A percentile compares a stretch with the other conserved stretches of the same genome.
Conservation (phyloP, 1,284 basidiomycete species). For the Ustilago nuda region DNA sequence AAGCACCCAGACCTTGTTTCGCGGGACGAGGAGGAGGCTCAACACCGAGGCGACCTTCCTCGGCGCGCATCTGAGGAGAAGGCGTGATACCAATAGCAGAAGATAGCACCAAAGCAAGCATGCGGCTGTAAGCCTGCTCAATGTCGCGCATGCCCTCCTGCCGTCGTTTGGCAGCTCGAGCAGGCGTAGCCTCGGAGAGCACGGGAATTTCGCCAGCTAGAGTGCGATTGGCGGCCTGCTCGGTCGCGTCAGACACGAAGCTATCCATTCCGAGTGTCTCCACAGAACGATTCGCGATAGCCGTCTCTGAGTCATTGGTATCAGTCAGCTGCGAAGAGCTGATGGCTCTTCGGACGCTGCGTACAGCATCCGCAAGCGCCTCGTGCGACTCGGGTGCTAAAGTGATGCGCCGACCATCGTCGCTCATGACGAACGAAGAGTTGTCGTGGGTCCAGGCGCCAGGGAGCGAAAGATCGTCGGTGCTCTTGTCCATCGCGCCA, state of each 20-base stretch:
- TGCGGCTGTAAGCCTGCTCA: constrained; percentile 51
- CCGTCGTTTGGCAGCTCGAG: constrained; percentile 38
- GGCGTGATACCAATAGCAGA: constrained; percentile 50
- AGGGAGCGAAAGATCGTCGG: constrained; percentile 39
- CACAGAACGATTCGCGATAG: constrained; percentile 21
- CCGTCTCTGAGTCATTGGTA: constrained; percentile 12
- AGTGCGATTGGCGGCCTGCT: constrained; percentile 16
- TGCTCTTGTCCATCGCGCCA: constrained; percentile 14
- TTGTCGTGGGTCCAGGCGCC: constrained; percentile 41
- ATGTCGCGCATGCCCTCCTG: constrained; percentile 55
- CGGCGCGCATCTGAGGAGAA: constrained; percentile 41
- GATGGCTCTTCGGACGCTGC: constrained; percentile 48
- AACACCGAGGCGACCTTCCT: constrained; percentile 35
- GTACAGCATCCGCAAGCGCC: constrained; percentile 52
- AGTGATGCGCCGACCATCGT: constrained; percentile 46
- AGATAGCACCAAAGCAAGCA: constrained; percentile 51
- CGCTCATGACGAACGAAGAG: constrained; percentile 29
- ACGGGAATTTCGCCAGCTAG: constrained; percentile 27
- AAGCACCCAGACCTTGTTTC: constrained; percentile 19
- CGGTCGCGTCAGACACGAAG: constrained; percentile 27
- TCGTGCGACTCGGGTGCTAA: constrained; percentile 47
- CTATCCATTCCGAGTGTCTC: constrained; percentile 36
- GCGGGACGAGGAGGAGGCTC: constrained; percentile 33
- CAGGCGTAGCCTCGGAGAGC: constrained; percentile 47
- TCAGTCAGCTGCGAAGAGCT: constrained; percentile 49